Evolutionary conservation across 495 filamentous ascomycete species (phyloP), one percentile per base, ranked within the genome.

Genomic region (Aspergillus diversus): DNA sequence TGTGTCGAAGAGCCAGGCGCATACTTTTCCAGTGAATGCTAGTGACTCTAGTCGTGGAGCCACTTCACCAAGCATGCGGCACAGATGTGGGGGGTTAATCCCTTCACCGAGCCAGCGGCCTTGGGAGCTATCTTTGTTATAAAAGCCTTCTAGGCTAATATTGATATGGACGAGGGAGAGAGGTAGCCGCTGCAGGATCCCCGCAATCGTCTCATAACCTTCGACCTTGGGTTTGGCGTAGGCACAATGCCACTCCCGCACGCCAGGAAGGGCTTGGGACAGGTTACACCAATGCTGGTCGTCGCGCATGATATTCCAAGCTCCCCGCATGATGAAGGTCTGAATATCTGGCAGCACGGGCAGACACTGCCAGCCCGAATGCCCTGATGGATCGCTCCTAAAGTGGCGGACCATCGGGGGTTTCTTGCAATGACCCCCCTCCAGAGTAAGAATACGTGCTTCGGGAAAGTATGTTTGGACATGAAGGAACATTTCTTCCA

Each of bases 261-360:
- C 67, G 39, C 82, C 83, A 7, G 89, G 89, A 51, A 92, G 66
- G 9, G 88, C 88, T 33, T 73, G 74, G 15, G 80, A 73, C 50
- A 92, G 81, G 60, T 75, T 78, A 57, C 79, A 73, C 71, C 88
- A 90, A 73, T 90, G 86, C n/a, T 81, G 77, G 12, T 81, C 71
- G n/a, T 84, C 77, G 52, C 89, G 81, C 69, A 91, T 87, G 34
- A 92, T 80, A 65, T 91, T 92, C 89, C 89, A 92, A 57, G 90
- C 84, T 5, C 89, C 88, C 66, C 88, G 89, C 75, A 88, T 85
- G 55, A 91, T 83, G 39, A 92, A 81, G 0, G 87, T 89, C 55
- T 80, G 77, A 32, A 87, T 79, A 12, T 77, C 69, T 5, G 80
- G 78, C 5, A 82, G 71, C n/a, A 59, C 49, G 2, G 76, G 69